phyloP scores from a whole-genome alignment of 352 stramenopile genomes.

The Phytophthora syringae region DNA sequence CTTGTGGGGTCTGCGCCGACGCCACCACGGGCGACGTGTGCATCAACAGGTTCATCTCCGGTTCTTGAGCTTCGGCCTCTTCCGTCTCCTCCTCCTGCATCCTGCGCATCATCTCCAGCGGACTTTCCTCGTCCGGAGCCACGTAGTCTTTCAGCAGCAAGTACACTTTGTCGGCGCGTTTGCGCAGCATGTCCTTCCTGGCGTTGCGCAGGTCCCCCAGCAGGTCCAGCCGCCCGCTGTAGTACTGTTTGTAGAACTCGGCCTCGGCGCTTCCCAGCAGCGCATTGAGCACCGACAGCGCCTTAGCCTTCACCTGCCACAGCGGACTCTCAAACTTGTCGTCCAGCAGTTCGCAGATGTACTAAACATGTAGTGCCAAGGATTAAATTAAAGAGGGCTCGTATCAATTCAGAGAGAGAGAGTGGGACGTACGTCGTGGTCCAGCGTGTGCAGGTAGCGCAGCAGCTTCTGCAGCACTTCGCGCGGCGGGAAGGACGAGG shows the following conservation, averaged over 20 bases:
- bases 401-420: background rate
- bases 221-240: conserved; percentile 51
- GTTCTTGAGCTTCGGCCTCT: conserved; percentile 9
- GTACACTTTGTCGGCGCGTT: conserved; percentile 78
- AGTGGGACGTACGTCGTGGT: conserved; percentile 60
- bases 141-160: conserved; percentile 41
- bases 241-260: conserved; percentile 77
- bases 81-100: conserved; percentile 44
- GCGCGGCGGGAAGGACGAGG: conserved; percentile 79
- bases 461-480: conserved; percentile 83
- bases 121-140: conserved; percentile 29
- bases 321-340: conserved; percentile 84
- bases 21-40: conserved; percentile 50
- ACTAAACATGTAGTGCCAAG: conserved; percentile 37
- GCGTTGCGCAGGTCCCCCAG: conserved; percentile 65
- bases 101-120: conserved; percentile 40
- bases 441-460: conserved; percentile 72
- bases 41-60: conserved; percentile 37
- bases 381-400: conserved; percentile 8
- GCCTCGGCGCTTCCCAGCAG: conserved; percentile 64
- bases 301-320: conserved; percentile 87
- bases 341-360: conserved; percentile 85
- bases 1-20: conserved; percentile 37
- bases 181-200: conserved; percentile 78
- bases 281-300: conserved; percentile 74